Conservation (phyloP, 2,329 filamentous ascomycete species). For the Arthrinium phaeospermum region DNA sequence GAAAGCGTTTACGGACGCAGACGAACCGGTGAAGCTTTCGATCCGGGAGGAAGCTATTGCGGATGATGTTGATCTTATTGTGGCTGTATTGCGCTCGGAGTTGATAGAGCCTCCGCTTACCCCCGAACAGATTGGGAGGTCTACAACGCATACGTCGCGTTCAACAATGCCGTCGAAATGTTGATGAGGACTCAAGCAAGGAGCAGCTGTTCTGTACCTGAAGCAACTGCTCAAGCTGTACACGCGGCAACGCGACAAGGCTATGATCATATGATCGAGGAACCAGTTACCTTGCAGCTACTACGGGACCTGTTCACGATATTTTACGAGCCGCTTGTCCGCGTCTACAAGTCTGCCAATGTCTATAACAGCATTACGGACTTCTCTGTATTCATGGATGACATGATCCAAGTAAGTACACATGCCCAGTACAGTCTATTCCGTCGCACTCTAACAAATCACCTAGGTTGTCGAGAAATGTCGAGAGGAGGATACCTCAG, state of each 20-base stretch:
- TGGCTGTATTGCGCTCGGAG: conserved; percentile 83
- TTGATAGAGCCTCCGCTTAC: conserved; percentile 73
- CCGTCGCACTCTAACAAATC: conserved; percentile 22
- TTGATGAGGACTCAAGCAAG: conserved; percentile 89
- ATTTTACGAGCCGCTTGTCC: conserved; percentile 96
- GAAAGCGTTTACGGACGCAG: conserved; percentile 75
- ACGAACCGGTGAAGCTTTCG: conserved; percentile 74
- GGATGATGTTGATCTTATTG: conserved; percentile 83
- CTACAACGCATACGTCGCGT: conserved; percentile 95
- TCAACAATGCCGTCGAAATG: conserved; percentile 93
- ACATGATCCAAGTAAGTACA: conserved; percentile 76
- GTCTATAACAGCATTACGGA: conserved; percentile 98
- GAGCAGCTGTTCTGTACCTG: conserved; percentile 90
- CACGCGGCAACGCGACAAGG: conserved; percentile 90
- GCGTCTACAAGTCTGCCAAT: conserved; percentile 98
- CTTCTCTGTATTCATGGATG: conserved; percentile 90
- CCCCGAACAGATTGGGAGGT: conserved; percentile 79
- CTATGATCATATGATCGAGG: conserved; percentile 93
- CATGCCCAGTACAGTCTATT: conserved; percentile 21
- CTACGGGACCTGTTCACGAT: conserved; percentile 97
- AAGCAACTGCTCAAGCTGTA: conserved; percentile 95
- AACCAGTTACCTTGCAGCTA: conserved; percentile 94
- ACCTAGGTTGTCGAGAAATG: conserved; percentile 67
- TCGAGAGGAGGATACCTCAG: conserved; percentile 79
- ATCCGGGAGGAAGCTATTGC: conserved; percentile 75